Conservation (phyloP, 1,284 basidiomycete genomes). For the Irpex sp. region DNA sequence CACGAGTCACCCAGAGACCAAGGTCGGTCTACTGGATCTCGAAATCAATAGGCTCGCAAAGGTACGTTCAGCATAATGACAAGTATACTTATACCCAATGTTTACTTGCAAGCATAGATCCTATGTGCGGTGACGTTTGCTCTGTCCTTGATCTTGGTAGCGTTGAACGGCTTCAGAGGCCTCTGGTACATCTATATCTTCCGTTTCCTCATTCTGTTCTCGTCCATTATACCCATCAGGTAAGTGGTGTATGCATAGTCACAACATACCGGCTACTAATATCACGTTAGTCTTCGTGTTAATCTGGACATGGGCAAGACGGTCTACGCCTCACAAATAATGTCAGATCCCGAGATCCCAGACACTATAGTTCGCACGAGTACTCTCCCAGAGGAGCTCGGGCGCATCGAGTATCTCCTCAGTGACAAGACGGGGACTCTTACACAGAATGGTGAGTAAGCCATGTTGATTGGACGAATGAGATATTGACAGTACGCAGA, state of each 20-base stretch:
- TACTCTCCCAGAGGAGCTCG: conserved; percentile 95
- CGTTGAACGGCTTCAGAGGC: conserved; percentile 94
- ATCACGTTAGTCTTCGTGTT: conserved; percentile 77
- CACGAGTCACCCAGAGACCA: conserved; percentile 95
- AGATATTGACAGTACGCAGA: conserved; percentile 46
- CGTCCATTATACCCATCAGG: conserved; percentile 99
- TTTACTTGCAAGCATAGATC: conserved; percentile 38
- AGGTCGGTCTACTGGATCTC: conserved; percentile 87
- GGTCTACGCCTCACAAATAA: conserved; percentile 94
- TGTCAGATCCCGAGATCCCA: conserved; percentile 90
- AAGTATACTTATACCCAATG: too few species aligned
- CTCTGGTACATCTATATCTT: conserved; percentile 97
- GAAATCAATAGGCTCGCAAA: conserved; percentile 97
- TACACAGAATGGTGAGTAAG: conserved; percentile 85
- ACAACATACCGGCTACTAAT: background rate
- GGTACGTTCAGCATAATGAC: conserved; percentile 39
- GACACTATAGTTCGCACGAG: conserved; percentile 95
- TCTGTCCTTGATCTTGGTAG: conserved; percentile 88
- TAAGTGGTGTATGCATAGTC: conserved; percentile 32
- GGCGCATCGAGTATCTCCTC: conserved; percentile 92
- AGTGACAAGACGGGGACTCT: conserved; percentile 98
- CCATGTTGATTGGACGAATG: background rate
- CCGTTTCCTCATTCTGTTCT: conserved; percentile 96
- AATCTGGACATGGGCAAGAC: conserved; percentile 99
- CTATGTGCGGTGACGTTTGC: conserved; percentile 93